Evolutionary conservation across 169 alveolate species (phyloP), one percentile per base, ranked within the genome.

Genomic region (Cytauxzoon felis): DNA sequence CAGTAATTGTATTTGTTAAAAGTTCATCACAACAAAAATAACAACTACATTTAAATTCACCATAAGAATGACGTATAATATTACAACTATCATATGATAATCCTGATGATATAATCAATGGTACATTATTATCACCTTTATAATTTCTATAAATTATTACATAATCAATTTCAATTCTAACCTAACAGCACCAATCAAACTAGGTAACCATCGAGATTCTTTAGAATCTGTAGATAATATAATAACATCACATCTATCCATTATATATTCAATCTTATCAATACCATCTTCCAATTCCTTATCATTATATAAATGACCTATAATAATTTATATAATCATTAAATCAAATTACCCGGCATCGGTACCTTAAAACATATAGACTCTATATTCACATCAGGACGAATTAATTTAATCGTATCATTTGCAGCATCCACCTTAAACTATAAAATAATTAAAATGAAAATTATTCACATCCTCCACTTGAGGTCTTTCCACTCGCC

Each of bases 131-230:
- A 4, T 45, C 42, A 19, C 21, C 71, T 5, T 16, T 50, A 26
- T 19, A 18, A 32, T 24, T 36, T 23, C 21, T 21, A 7, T 26
- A 26, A 13, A 6, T 9, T 1, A 29, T 23, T 27, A 18, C n/a
- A 13, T 24, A n/a, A 18, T 13, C 13, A 3, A 9, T 7, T 27
- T 29, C 24, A 0, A 5, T 16, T n/a, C 16, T 60, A 16, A 52
- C 47, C 18, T 27, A 16, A 38, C 68, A 18, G 85, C 81, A 18
- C 76, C 79, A 27, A 86, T 21, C 26, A 86, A 57, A 16, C 83
- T 66, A 11, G 92, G 92, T n/a, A 86, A 63, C 75, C 87, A 86
- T 45, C 92, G 48, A 0, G 92, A 86, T 29, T 86, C 92, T 49
- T 78, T 86, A 33, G 89, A 75, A 45, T 86, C 92, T 0, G 92